These are phyloP conservation scores for Psilocybe tampanensis DNA, from an alignment of 768 basidiomycete genomes.

Conservation along the genomic window DNA sequence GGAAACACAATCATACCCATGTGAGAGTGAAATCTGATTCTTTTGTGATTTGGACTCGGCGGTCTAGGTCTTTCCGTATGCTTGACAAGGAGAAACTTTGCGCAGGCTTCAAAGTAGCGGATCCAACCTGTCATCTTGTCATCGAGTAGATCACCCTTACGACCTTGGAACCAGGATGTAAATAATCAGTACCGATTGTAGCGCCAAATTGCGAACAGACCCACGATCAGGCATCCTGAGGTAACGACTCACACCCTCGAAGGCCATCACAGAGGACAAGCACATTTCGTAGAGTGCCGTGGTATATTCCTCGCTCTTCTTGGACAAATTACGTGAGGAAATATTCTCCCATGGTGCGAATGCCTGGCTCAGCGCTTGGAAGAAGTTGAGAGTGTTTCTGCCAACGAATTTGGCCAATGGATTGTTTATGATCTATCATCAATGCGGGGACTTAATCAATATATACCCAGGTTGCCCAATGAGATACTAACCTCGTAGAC, in stretches of 20 bases:
- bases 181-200: background rate
- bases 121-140: constrained; percentile 21
- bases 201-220: background rate
- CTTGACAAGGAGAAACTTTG: constrained; percentile 11
- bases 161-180: constrained; percentile 1
- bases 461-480: no score
- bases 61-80: constrained; percentile 6
- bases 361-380: constrained; percentile 15
- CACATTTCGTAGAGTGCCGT: constrained; percentile 20
- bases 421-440: constrained; percentile 13
- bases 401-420: constrained; percentile 11
- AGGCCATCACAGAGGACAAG: constrained; percentile 13
- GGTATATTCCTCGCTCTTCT: constrained; percentile 15
- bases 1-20: constrained; percentile 13
- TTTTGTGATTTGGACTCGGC: constrained; percentile 9
- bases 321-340: constrained; percentile 18
- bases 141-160: constrained; percentile 20
- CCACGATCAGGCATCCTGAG: constrained; percentile 18
- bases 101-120: constrained; percentile 19
- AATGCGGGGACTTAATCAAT: no score
- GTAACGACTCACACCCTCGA: constrained; percentile 14
- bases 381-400: constrained; percentile 18
- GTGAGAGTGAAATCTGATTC: constrained; percentile 13
- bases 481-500: constrained; percentile 18
- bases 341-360: constrained; percentile 16